Conservation (phyloP, 129 eudicot genomes). For the Ambrosia artemisiifolia region DNA sequence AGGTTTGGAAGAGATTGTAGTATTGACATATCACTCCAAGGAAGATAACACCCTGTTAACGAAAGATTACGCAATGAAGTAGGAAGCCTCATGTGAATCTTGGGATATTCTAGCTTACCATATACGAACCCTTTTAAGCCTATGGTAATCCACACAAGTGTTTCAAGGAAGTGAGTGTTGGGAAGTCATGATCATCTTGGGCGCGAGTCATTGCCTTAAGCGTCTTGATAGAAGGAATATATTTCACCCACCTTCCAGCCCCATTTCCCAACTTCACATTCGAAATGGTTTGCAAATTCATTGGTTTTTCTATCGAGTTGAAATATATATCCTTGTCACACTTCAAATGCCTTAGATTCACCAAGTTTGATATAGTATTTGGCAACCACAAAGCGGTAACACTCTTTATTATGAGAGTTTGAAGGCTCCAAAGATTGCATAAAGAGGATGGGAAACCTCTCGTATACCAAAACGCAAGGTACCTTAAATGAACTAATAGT, state of each 20-base stretch:
- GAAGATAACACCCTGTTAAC: slow-evolving; percentile 7
- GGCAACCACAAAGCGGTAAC: background rate
- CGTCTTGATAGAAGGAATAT: slow-evolving; percentile 11
- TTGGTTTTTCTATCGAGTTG: background rate
- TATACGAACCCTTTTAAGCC: background rate
- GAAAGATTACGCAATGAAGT: slow-evolving; percentile 29
- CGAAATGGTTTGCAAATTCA: background rate
- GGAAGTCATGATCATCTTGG: background rate
- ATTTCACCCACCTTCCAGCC: background rate
- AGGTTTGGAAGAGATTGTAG: slow-evolving; percentile 43
- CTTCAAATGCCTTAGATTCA: slow-evolving; percentile 3
- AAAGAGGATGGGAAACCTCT: background rate
- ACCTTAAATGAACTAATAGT: slow-evolving; percentile 25
- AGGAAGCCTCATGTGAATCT: slow-evolving; percentile 23
- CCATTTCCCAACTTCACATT: background rate
- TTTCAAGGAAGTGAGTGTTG: background rate
- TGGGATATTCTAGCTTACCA: background rate
- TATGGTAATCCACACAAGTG: background rate
- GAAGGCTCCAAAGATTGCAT: slow-evolving; percentile 19
- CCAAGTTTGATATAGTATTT: slow-evolving; percentile 1
- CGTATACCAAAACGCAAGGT: background rate
- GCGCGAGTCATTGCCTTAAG: background rate
- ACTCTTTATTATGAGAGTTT: background rate
- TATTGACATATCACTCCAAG: slow-evolving; percentile 29
- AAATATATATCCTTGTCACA: background rate